Evolutionary conservation across 768 basidiomycete genomes (phyloP).

Genomic region (Gloeostereum incarnatum): DNA sequence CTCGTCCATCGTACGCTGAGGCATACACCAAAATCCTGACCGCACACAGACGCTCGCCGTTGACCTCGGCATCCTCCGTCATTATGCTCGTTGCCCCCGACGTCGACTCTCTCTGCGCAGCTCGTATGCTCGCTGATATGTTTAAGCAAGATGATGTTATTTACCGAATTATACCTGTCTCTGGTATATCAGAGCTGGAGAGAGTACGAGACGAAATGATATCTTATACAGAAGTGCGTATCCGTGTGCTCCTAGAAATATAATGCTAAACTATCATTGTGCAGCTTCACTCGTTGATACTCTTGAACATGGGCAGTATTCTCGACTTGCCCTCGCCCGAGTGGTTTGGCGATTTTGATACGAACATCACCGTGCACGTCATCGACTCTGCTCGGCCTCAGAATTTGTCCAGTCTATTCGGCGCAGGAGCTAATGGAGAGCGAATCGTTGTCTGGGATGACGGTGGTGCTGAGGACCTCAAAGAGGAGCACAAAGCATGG

Average conservation of each 20-base stretch:
- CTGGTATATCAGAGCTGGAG: constrained; percentile 74
- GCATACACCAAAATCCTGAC: constrained; percentile 69
- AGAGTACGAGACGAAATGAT: constrained; percentile 55
- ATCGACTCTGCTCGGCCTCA: constrained; percentile 92
- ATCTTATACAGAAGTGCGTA: constrained; percentile 54
- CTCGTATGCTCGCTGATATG: constrained; percentile 80
- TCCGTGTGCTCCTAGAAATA: neutral
- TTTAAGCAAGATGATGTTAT: constrained; percentile 92
- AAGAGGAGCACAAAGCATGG: constrained; percentile 73
- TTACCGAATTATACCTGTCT: constrained; percentile 83
- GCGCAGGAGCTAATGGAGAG: constrained; percentile 53
- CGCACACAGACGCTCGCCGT: constrained; percentile 60
- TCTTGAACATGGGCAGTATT: constrained; percentile 88
- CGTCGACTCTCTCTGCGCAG: constrained; percentile 88
- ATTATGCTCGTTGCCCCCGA: constrained; percentile 83
- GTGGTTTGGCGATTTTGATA: constrained; percentile 69
- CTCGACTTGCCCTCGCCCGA: constrained; percentile 67
- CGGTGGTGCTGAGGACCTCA: constrained; percentile 63
- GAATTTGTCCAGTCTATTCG: constrained; percentile 82
- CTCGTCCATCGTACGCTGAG: constrained; percentile 56
- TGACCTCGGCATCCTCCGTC: constrained; percentile 75
- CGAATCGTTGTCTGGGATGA: constrained; percentile 91
- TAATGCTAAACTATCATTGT: neutral
- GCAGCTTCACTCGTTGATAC: constrained; percentile 81
- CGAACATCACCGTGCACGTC: constrained; percentile 71